These are phyloP conservation scores for Trypanosoma theileri DNA, from an alignment of 208 protist genomes.

Conservation along the genomic window DNA sequence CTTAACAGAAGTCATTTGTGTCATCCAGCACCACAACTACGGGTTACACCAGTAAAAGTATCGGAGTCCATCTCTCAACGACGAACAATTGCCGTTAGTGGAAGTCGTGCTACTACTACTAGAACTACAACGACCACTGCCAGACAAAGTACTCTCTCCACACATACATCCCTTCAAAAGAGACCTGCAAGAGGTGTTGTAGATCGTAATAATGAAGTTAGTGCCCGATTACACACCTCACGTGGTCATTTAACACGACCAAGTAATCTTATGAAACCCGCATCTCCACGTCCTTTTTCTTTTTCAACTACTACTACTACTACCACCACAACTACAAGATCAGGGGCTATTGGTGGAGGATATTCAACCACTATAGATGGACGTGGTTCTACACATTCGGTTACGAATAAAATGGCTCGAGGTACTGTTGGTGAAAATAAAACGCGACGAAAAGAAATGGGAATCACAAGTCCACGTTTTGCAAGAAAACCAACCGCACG, in stretches of 20 bases:
- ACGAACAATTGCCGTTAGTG: neutral
- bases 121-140: neutral
- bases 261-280: neutral
- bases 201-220: neutral
- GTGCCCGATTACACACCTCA: neutral
- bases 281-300: slow-evolving; percentile 9
- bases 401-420: neutral
- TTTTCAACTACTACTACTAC: too few relatives aligned
- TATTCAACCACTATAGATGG: neutral
- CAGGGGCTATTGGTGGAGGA: neutral
- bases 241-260: neutral
- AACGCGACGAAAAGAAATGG: neutral
- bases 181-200: neutral
- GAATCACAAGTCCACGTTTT: slow-evolving; percentile 15
- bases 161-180: neutral
- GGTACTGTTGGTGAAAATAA: neutral
- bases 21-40: slow-evolving; percentile 4
- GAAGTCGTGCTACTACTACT: neutral
- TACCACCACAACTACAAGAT: neutral
- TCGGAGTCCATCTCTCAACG: slow-evolving; percentile 7
- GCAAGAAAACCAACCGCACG: slow-evolving; percentile 6
- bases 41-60: neutral
- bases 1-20: neutral
- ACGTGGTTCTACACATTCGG: neutral
- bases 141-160: neutral